Conservation (phyloP, 768 basidiomycete species). For the Bullera alba region DNA sequence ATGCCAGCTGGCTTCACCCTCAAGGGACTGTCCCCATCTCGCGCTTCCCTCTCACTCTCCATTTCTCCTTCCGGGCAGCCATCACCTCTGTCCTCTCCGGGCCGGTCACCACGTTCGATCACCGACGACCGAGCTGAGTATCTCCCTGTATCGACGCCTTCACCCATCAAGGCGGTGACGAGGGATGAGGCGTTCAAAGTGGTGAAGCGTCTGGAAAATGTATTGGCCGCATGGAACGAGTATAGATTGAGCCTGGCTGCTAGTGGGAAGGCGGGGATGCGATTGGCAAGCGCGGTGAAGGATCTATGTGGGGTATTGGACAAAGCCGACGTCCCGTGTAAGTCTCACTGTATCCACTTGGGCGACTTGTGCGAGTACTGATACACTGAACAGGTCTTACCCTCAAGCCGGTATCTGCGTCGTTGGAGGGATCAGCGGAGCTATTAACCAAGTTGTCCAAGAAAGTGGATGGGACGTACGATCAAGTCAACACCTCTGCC, state of each 20-base stretch:
- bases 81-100: neutral
- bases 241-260: conserved; percentile 9
- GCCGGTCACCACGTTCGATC: neutral
- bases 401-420: conserved; percentile 6
- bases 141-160: neutral
- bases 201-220: conserved; percentile 11
- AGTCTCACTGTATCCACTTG: neutral
- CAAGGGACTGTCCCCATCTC: neutral
- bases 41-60: neutral
- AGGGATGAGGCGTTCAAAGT: conserved; percentile 13
- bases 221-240: conserved; percentile 19
- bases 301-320: conserved; percentile 10
- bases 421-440: conserved; percentile 6
- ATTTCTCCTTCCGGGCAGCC: conserved; percentile 1
- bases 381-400: conserved; percentile 9
- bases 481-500: conserved; percentile 12
- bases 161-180: neutral
- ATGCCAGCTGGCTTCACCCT: conserved; percentile 5
- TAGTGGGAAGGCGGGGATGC: conserved; percentile 11
- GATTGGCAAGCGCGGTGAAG: conserved; percentile 10
- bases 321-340: conserved; percentile 13
- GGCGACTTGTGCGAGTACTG: too few relatives aligned
- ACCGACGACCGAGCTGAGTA: neutral
- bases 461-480: conserved; percentile 16
- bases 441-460: conserved; percentile 8